phyloP scores from a whole-genome alignment of 1,139 yeast species.

The Hansenula anomala region DNA sequence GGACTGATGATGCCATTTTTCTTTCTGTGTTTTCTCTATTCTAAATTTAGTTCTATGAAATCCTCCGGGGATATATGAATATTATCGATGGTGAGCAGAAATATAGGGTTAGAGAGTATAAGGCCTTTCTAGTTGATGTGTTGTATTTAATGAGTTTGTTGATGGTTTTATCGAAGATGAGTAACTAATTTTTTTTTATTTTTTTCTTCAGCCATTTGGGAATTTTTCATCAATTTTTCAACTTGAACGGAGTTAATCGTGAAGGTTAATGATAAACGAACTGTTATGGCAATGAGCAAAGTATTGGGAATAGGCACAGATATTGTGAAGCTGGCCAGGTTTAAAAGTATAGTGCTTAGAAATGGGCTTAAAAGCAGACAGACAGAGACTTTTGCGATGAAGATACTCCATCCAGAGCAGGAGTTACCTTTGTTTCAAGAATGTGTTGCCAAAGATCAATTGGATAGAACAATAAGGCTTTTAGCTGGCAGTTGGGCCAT shows the following conservation, averaged over 20 bases:
- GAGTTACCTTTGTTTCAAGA: slow-evolving; percentile 38
- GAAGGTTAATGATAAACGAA: not conserved
- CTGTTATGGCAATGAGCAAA: not conserved
- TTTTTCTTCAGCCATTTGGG: slow-evolving; percentile 1
- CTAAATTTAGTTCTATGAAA: too few species aligned
- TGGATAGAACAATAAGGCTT: slow-evolving; percentile 27
- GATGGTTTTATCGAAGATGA: too few species aligned
- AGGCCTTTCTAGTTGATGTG: too few species aligned
- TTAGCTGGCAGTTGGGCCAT: slow-evolving; percentile 69
- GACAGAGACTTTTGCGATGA: slow-evolving; percentile 36
- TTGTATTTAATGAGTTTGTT: too few species aligned
- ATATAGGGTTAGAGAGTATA: too few species aligned
- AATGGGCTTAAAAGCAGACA: slow-evolving; percentile 26
- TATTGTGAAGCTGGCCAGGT: slow-evolving; percentile 46
- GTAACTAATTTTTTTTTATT: not conserved
- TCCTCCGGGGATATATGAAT: not conserved
- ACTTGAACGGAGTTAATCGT: not conserved
- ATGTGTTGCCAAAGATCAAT: slow-evolving; percentile 13
- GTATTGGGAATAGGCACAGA: slow-evolving; percentile 59
- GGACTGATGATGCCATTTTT: slow-evolving; percentile 79
- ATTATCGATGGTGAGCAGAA: not conserved
- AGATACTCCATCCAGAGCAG: slow-evolving; percentile 46
- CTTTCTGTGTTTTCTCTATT: too few species aligned
- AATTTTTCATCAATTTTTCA: not conserved
- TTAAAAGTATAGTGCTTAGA: slow-evolving; percentile 36